Evolutionary conservation across 352 stramenopile genomes (phyloP).

Genomic region (Chrysophaeum taylorii): DNA sequence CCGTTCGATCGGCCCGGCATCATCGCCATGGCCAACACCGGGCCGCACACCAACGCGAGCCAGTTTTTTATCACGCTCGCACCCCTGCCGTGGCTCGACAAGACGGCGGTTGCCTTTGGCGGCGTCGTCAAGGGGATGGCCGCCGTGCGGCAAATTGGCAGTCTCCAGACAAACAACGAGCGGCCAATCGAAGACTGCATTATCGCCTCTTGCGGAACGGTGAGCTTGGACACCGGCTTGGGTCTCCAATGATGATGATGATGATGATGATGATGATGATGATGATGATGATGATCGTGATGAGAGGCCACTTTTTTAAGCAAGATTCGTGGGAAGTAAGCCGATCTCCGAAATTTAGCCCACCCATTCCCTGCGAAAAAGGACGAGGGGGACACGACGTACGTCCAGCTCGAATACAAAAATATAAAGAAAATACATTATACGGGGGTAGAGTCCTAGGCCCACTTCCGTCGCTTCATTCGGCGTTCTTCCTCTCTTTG

Average conservation of each 20-base stretch:
- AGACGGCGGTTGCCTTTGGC: slow-evolving; percentile 98
- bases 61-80: slow-evolving; percentile 99
- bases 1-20: slow-evolving; percentile 18
- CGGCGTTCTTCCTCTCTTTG: slow-evolving; percentile 15
- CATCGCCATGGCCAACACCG: slow-evolving; percentile 21
- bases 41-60: slow-evolving; percentile 89
- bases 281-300: too few relatives aligned
- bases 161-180: slow-evolving; percentile 40
- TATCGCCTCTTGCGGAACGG: background rate
- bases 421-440: too few relatives aligned
- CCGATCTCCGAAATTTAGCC: too few relatives aligned
- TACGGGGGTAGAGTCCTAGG: too few relatives aligned
- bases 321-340: too few relatives aligned
- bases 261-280: too few relatives aligned
- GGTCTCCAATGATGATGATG: too few relatives aligned
- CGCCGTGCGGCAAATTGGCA: slow-evolving; percentile 80
- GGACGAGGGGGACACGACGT: too few relatives aligned
- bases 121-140: slow-evolving; percentile 81
- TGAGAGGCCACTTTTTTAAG: too few relatives aligned
- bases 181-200: background rate
- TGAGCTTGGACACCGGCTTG: background rate
- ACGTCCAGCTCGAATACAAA: too few relatives aligned
- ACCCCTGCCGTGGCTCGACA: slow-evolving; percentile 85
- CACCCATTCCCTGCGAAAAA: too few relatives aligned
- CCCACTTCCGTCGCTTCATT: slow-evolving; percentile 16